Base-by-base conservation (phyloP, 2,329 filamentous ascomycete genomes). In the Nectriaceae sp. region DNA sequence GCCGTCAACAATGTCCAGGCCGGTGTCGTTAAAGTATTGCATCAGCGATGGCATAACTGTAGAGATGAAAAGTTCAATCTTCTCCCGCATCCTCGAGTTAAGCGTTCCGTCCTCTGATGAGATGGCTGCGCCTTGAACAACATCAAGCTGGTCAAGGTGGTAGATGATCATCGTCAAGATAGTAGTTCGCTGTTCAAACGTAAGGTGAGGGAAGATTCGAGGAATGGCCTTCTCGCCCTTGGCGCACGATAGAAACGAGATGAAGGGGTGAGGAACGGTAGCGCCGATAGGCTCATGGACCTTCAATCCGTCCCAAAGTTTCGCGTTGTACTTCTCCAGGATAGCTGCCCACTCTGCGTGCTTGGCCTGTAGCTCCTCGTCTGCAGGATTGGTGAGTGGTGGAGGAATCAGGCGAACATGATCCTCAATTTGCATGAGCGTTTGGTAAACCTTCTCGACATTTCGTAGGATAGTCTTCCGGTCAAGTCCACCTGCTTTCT, bases 211-310 rank as follows among this genome's bases (percentile, higher is more conserved):
- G 81, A 97, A 97, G 44, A 97, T 89, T 46, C 94, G 90, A 42
- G 91, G 91, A 52, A 99, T 90, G 2, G 89, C 90, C 75, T 94
- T 96, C 75, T 97, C 97, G 64, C 94, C 94, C 76, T 99, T 99
- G 59, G 87, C 84, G 64, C 94, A 95, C 4, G 92, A 96, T 40
- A 99, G 76, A 68, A 99, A 93, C 40, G 92, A 90, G 59, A 99
- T 97, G 72, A 99, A 99, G 0, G 94, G 94, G 68, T 99, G 94
- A 16, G 85, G 78, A 4, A 88, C 82, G 44, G 87, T 89, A 39
- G 76, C 80, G 21, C 83, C 87, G 59, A 97, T 94, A 1, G 91
- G 92, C 66, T 96, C 93, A 72, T 96, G 90, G 42, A 99, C 90
- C 74, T 95, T 96, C 42, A 97, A 80, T 49, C 89, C 84, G 36